Conservation (phyloP, 495 filamentous ascomycete species). For the Penicillium odoratum region DNA sequence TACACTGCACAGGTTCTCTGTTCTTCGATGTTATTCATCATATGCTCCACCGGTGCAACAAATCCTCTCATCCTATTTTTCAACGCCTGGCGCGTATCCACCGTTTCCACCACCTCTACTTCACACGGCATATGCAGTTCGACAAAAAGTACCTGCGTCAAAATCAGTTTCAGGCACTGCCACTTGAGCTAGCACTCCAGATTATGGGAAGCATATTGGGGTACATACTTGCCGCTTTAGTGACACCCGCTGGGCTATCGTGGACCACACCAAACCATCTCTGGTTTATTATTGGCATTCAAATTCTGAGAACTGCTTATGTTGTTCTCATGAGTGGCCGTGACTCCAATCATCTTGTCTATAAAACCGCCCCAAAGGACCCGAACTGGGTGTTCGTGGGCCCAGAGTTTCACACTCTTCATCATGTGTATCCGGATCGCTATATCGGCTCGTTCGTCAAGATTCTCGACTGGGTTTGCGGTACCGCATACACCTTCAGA, state of each 20-base stretch:
- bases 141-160: constrained; percentile 15
- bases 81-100: constrained; percentile 19
- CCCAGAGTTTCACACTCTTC: constrained; percentile 23
- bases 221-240: not conserved
- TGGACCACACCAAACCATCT: not conserved
- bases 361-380: not conserved
- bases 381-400: constrained; percentile 15
- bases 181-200: constrained; percentile 15
- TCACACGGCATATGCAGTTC: constrained; percentile 20
- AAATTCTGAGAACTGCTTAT: not conserved
- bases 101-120: constrained; percentile 26
- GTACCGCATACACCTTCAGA: constrained; percentile 21
- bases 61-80: constrained; percentile 16
- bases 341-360: not conserved
- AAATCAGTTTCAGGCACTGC: constrained; percentile 19
- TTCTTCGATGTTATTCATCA: constrained; percentile 24
- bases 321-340: not conserved
- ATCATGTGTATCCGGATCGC: constrained; percentile 24
- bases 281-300: not conserved
- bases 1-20: constrained; percentile 13
- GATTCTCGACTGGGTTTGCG: constrained; percentile 24
- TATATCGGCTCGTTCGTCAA: constrained; percentile 26
- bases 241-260: not conserved
- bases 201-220: not conserved
- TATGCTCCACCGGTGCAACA: constrained; percentile 19